Conservation (phyloP, 805 yeast genomes). For the Ogataea corticis region DNA sequence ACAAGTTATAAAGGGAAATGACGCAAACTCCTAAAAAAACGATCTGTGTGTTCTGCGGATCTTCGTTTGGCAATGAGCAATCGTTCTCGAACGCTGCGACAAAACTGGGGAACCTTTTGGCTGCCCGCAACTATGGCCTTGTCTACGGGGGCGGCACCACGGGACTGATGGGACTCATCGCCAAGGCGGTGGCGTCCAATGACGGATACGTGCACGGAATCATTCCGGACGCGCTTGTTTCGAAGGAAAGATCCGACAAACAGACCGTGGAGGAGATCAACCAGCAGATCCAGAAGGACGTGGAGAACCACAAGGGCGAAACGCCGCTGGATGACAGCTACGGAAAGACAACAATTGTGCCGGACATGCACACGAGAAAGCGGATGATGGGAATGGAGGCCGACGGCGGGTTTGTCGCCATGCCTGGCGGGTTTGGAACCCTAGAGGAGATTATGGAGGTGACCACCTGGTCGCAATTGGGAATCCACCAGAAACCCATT, state of each 20-base stretch:
- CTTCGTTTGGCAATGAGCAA: conserved; percentile 61
- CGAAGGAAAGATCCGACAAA: conserved; percentile 57
- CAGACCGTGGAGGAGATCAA: conserved; percentile 42
- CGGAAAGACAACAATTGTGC: conserved; percentile 78
- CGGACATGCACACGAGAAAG: conserved; percentile 89
- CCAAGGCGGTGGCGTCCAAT: conserved; percentile 54
- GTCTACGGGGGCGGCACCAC: conserved; percentile 93
- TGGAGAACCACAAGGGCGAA: conserved; percentile 63
- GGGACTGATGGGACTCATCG: conserved; percentile 75
- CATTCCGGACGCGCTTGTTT: conserved; percentile 74
- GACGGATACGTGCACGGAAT: conserved; percentile 78
- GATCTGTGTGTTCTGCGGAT: conserved; percentile 83
- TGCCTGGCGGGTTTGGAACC: conserved; percentile 93
- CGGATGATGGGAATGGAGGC: conserved; percentile 83
- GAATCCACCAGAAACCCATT: conserved; percentile 81
- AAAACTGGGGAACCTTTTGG: conserved; percentile 56
- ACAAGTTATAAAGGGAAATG: conserved; percentile 7
- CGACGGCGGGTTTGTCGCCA: conserved; percentile 76
- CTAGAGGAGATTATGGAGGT: conserved; percentile 88
- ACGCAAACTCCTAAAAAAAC: conserved; percentile 35
- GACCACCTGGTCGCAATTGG: conserved; percentile 88
- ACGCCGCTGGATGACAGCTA: conserved; percentile 59
- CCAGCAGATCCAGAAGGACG: conserved; percentile 48
- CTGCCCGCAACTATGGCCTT: conserved; percentile 62
- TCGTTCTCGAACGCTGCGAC: conserved; percentile 52